Percentiles rank a stretch among this genome's conserved stretches.
Conservation (phyloP, 805 yeast species). For the Wickerhamomyces bisporus region DNA sequence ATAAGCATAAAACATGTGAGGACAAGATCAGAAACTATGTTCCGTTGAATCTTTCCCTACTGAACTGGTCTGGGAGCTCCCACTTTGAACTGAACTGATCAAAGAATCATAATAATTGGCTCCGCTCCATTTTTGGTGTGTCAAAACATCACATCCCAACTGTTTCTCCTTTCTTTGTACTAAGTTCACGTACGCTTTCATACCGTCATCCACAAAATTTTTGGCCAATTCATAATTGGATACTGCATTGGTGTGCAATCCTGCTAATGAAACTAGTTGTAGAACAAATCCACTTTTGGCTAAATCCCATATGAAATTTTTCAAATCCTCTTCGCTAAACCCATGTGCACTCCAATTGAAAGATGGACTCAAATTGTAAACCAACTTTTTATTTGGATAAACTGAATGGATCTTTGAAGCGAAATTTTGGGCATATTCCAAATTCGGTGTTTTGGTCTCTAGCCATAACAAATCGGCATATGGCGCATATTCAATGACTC, state of each 20-base stretch:
- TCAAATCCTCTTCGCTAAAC: constrained; percentile 39
- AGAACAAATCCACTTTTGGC: constrained; percentile 53
- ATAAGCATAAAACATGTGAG: no score
- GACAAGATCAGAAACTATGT: constrained; percentile 20
- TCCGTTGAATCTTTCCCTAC: constrained; percentile 42
- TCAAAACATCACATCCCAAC: constrained; percentile 44
- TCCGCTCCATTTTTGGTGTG: constrained; percentile 62
- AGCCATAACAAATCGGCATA: constrained; percentile 58
- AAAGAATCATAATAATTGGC: constrained; percentile 48
- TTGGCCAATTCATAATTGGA: constrained; percentile 47
- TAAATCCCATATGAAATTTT: constrained; percentile 46
- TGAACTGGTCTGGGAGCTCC: constrained; percentile 40
- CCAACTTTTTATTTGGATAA: constrained; percentile 50
- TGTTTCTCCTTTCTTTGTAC: constrained; percentile 45
- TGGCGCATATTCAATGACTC: constrained; percentile 52
- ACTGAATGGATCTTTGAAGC: constrained; percentile 41
- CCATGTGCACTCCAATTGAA: constrained; percentile 60
- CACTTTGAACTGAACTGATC: constrained; percentile 34
- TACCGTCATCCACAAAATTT: constrained; percentile 46
- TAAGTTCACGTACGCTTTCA: constrained; percentile 51
- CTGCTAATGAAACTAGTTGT: constrained; percentile 58
- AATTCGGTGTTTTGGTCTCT: constrained; percentile 55
- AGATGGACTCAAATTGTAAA: constrained; percentile 55
- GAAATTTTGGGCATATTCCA: constrained; percentile 39
- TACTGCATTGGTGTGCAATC: constrained; percentile 48